Evolutionary conservation across 2,329 filamentous ascomycete species (phyloP), one percentile per base, ranked within the genome.

Genomic region (Nigrograna mackinnonii): DNA sequence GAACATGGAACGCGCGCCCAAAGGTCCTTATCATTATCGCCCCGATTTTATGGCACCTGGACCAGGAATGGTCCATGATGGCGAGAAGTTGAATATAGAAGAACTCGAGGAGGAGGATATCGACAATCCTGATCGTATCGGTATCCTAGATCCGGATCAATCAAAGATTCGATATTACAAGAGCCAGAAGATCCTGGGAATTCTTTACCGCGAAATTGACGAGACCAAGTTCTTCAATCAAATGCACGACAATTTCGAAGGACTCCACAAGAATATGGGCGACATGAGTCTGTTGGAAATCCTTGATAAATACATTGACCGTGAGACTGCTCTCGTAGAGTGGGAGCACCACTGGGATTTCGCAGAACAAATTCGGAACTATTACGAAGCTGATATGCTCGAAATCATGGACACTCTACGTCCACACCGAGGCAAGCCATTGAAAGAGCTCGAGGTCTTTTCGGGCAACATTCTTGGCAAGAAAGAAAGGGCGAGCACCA

Each of bases 161-260:
- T 0, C 72, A 74, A 3, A 67, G 53, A 6, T 71, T 76, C 22
- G 62, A 66, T 91, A 82, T 58, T 90, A 91, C 60, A 65, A 64
- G 21, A 89, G 85, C 1, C 56, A 81, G 0, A 89, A 87, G 50
- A 73, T 87, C 0, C 73, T 91, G 0, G 88, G 88, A 0, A 67
- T 74, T 7, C 72, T 92, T 0, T 91, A 86, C 59, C 79, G 86
- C 3, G 79, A 76, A 0, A 82, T 92, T 6, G 82, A 92, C 52
- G 88, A 91, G 64, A 73, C n/a, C n/a, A n/a, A n/a, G n/a, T n/a
- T n/a, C n/a, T n/a, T n/a, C n/a, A n/a, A n/a, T n/a, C n/a, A n/a
- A n/a, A n/a, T n/a, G n/a, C n/a, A n/a, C n/a, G n/a, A n/a, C n/a
- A n/a, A n/a, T n/a, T n/a, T n/a, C n/a, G n/a, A n/a, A n/a, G n/a